Percentiles rank a stretch among this genome's conserved stretches.
Evolutionary conservation across 2,329 filamentous ascomycete genomes (phyloP).

Genomic region (Aspergillus ustus): DNA sequence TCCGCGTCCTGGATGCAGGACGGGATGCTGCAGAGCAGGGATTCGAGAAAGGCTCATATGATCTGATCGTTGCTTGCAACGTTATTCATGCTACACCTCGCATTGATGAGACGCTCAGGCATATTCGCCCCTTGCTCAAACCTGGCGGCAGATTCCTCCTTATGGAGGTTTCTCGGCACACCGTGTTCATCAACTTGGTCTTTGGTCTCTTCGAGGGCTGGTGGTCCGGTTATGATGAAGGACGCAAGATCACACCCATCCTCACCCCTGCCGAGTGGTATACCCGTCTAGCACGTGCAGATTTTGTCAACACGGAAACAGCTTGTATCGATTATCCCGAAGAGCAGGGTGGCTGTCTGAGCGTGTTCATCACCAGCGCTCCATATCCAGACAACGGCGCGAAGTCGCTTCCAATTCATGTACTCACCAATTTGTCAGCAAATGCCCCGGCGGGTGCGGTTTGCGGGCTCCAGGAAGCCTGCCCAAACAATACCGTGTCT

Average conservation of each 20-base stretch:
- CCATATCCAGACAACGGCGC: not conserved
- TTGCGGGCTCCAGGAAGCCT: not conserved
- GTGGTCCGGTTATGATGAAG: constrained; percentile 13
- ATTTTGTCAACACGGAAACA: constrained; percentile 1
- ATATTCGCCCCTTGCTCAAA: constrained; percentile 10
- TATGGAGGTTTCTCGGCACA: constrained; percentile 8
- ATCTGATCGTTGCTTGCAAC: constrained; percentile 14
- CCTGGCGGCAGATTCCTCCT: constrained; percentile 10
- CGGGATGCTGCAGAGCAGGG: constrained; percentile 10
- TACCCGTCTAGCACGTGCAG: not conserved
- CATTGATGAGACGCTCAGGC: constrained; percentile 9
- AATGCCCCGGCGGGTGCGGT: not conserved
- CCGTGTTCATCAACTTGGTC: not conserved
- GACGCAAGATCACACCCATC: constrained; percentile 2
- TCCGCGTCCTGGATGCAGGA: constrained; percentile 6
- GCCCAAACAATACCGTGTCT: not conserved
- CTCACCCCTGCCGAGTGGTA: constrained; percentile 6
- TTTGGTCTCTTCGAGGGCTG: constrained; percentile 13
- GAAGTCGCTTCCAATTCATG: constrained; percentile 1
- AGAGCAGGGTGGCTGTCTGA: constrained; percentile 12
- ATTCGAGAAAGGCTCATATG: constrained; percentile 12
- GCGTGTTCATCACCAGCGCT: constrained; percentile 5
- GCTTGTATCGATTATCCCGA: constrained; percentile 9
- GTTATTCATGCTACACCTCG: constrained; percentile 14
- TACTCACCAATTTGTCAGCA: not conserved